Conservation (phyloP, 2,329 filamentous ascomycete species). For the Sclerotiophoma versabilis region DNA sequence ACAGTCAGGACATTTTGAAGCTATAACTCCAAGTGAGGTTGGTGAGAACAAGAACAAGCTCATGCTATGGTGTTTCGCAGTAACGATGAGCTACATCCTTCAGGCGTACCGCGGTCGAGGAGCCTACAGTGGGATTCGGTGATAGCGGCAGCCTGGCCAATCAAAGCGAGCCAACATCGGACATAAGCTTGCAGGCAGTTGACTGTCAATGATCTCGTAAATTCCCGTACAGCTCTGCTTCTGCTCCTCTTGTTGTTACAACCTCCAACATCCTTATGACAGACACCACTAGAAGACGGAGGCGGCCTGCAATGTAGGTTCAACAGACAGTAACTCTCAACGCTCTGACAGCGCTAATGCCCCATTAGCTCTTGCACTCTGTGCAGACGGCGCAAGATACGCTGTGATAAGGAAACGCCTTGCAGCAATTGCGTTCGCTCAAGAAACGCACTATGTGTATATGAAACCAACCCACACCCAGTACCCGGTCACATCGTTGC, state of each 20-base stretch:
- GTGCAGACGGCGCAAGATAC: constrained; percentile 67
- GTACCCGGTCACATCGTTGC: constrained; percentile 18
- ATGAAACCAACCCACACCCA: constrained; percentile 38
- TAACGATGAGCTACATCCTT: not conserved
- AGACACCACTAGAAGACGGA: constrained; percentile 43
- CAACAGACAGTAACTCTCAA: not conserved
- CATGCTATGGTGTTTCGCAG: no score
- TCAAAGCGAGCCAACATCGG: constrained; percentile 1
- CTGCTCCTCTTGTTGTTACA: not conserved
- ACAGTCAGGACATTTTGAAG: no score
- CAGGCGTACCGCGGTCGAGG: not conserved
- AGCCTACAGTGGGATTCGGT: not conserved
- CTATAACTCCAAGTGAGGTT: no score
- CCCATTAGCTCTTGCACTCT: constrained; percentile 60
- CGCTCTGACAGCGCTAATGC: constrained; percentile 13
- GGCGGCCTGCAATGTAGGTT: constrained; percentile 55
- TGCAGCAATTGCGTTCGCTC: constrained; percentile 68
- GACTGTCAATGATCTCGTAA: no score
- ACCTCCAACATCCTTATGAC: constrained; percentile 13
- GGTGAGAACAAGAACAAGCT: no score
- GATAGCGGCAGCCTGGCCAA: constrained; percentile 4
- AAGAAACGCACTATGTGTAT: constrained; percentile 63
- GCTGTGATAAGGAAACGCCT: constrained; percentile 65
- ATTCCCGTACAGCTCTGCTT: no score
- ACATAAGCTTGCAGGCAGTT: no score